A percentile compares a stretch with the other conserved stretches of the same genome.
Conservation (phyloP, 805 yeast species). For the Candida awuae region DNA sequence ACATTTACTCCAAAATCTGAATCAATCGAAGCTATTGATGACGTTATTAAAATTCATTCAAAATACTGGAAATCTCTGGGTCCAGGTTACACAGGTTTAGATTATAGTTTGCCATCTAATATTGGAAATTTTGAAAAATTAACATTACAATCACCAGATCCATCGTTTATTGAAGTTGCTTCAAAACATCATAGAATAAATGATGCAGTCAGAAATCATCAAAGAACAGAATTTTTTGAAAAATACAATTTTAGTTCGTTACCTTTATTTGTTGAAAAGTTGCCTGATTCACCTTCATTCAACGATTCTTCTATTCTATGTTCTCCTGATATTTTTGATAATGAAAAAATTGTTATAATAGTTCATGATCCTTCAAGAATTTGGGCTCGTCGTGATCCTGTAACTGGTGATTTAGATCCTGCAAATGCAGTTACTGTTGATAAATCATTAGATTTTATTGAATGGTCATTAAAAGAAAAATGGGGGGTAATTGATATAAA, state of each 20-base stretch:
- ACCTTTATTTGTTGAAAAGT: slow-evolving; percentile 43
- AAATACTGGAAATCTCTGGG: slow-evolving; percentile 80
- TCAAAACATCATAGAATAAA: slow-evolving; percentile 46
- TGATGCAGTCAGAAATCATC: slow-evolving; percentile 70
- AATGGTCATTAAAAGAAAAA: slow-evolving; percentile 51
- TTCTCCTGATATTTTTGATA: slow-evolving; percentile 58
- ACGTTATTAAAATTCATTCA: slow-evolving; percentile 73
- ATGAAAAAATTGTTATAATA: slow-evolving; percentile 57
- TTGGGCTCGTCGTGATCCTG: slow-evolving; percentile 80
- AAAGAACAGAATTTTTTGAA: slow-evolving; percentile 47
- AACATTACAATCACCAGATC: slow-evolving; percentile 34
- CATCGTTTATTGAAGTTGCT: slow-evolving; percentile 29
- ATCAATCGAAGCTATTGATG: slow-evolving; percentile 72
- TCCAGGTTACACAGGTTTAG: slow-evolving; percentile 47
- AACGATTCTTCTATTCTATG: slow-evolving; percentile 58
- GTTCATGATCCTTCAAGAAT: slow-evolving; percentile 90
- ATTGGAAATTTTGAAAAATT: slow-evolving; percentile 29
- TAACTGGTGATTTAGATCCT: slow-evolving; percentile 70
- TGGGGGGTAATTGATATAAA: slow-evolving; percentile 81
- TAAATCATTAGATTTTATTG: slow-evolving; percentile 59
- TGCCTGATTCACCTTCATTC: slow-evolving; percentile 40
- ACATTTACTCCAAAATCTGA: slow-evolving; percentile 62
- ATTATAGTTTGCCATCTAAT: slow-evolving; percentile 24
- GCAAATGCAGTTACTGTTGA: slow-evolving; percentile 69
- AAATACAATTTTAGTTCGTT: slow-evolving; percentile 54